Percentiles rank a stretch among this genome's conserved stretches.
These are phyloP conservation scores for Moesziomyces antarcticus DNA, from an alignment of 1,284 basidiomycete genomes.

Conservation along the genomic window DNA sequence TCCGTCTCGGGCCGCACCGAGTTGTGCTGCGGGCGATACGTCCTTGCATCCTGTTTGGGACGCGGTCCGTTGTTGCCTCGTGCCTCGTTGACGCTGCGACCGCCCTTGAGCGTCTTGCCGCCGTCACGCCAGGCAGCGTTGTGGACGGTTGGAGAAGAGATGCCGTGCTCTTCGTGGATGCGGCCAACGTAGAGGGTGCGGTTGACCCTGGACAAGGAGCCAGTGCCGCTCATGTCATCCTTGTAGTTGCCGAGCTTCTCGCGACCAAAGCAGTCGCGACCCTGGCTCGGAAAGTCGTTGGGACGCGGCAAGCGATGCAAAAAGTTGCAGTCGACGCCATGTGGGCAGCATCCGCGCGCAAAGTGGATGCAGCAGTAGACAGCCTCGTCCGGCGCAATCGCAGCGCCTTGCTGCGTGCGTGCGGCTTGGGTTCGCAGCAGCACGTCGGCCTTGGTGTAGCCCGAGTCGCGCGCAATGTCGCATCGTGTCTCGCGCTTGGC, in stretches of 20 bases:
- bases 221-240: conserved; percentile 99
- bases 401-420: conserved; percentile 17
- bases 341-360: conserved; percentile 93
- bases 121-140: conserved; percentile 55
- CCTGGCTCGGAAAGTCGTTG: conserved; percentile 83
- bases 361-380: conserved; percentile 96
- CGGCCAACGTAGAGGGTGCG: conserved; percentile 93
- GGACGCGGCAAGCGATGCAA: conserved; percentile 79
- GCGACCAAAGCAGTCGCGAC: conserved; percentile 94
- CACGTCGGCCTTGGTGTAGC: conserved; percentile 75
- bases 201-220: conserved; percentile 92
- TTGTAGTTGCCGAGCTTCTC: conserved; percentile 97
- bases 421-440: conserved; percentile 30
- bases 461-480: conserved; percentile 86
- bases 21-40: conserved; percentile 49
- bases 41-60: conserved; percentile 29
- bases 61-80: conserved; percentile 24
- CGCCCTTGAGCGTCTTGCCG: conserved; percentile 54
- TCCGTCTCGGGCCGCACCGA: conserved; percentile 42
- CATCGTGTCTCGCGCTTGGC: conserved; percentile 90
- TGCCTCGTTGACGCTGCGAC: conserved; percentile 38
- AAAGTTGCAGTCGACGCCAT: conserved; percentile 95
- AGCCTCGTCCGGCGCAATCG: conserved; percentile 72
- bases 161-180: conserved; percentile 71
- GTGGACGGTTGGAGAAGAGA: conserved; percentile 34